A percentile compares a stretch with the other conserved stretches of the same genome.
phyloP scores from a whole-genome alignment of 148 eudicot species.

The Simmondsia chinensis region DNA sequence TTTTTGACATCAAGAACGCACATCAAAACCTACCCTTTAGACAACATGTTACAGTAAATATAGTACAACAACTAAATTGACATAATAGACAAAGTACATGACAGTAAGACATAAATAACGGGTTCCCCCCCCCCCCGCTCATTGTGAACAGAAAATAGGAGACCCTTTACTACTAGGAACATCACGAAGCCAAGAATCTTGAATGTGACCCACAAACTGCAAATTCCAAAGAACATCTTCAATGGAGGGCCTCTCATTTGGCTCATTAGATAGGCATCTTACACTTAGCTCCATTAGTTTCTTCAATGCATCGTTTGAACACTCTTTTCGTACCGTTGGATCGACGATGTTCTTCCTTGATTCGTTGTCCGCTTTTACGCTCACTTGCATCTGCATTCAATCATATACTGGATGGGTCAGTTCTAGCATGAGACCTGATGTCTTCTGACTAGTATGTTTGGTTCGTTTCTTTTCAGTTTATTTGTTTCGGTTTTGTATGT shows the following conservation, averaged over 20 bases:
- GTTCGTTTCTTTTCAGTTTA: too few species aligned
- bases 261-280: constrained; percentile 37
- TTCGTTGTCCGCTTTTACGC: constrained; percentile 39
- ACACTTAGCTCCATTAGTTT: constrained; percentile 54
- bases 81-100: too few species aligned
- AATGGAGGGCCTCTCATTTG: constrained; percentile 46
- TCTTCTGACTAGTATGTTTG: too few species aligned
- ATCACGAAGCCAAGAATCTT: constrained; percentile 31
- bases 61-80: too few species aligned
- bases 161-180: constrained; percentile 31
- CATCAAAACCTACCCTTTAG: too few species aligned
- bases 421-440: neutral
- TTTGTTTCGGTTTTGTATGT: too few species aligned
- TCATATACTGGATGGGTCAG: neutral
- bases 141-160: constrained; percentile 26
- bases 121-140: too few species aligned
- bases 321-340: constrained; percentile 53
- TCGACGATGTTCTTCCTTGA: constrained; percentile 57
- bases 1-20: too few species aligned
- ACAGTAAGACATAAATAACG: too few species aligned
- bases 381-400: constrained; percentile 43
- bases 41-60: too few species aligned
- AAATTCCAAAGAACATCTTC: constrained; percentile 82
- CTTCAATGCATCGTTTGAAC: constrained; percentile 56
- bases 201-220: constrained; percentile 76